These are phyloP conservation scores for Panaeolus cyanescens DNA, from an alignment of 768 basidiomycete genomes.

Conservation along the genomic window DNA sequence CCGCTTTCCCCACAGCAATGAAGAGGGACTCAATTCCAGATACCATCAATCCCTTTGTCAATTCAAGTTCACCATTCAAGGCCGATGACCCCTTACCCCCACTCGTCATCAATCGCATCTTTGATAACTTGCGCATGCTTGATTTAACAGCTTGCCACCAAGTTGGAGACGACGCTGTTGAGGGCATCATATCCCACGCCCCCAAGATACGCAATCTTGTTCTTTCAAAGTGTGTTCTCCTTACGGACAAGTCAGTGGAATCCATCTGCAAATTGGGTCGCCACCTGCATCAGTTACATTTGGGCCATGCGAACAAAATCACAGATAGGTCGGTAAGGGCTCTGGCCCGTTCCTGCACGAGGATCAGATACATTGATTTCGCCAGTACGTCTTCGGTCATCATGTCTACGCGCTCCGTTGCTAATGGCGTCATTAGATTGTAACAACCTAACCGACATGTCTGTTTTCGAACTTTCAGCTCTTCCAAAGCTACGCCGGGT, in stretches of 20 bases:
- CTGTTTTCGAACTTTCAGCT: conserved; percentile 86
- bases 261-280: conserved; percentile 88
- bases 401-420: conserved; percentile 4
- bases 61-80: conserved; percentile 25
- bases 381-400: conserved; percentile 65
- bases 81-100: conserved; percentile 59
- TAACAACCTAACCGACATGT: conserved; percentile 85
- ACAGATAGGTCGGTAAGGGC: conserved; percentile 87
- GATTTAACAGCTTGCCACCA: conserved; percentile 86
- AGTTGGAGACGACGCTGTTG: conserved; percentile 82
- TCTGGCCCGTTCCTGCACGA: conserved; percentile 84
- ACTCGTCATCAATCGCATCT: conserved; percentile 59
- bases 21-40: conserved; percentile 38
- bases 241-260: conserved; percentile 83
- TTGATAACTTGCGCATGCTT: conserved; percentile 90
- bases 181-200: conserved; percentile 78
- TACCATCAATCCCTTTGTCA: conserved; percentile 45
- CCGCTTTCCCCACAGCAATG: conserved; percentile 80
- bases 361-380: conserved; percentile 93
- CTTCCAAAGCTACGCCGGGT: conserved; percentile 91
- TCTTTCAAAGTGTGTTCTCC: conserved; percentile 76
- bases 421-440: conserved; percentile 59
- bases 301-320: conserved; percentile 89
- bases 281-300: conserved; percentile 91
- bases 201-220: conserved; percentile 86